Conservation (phyloP, 1,284 basidiomycete genomes). For the Boletus sp. region DNA sequence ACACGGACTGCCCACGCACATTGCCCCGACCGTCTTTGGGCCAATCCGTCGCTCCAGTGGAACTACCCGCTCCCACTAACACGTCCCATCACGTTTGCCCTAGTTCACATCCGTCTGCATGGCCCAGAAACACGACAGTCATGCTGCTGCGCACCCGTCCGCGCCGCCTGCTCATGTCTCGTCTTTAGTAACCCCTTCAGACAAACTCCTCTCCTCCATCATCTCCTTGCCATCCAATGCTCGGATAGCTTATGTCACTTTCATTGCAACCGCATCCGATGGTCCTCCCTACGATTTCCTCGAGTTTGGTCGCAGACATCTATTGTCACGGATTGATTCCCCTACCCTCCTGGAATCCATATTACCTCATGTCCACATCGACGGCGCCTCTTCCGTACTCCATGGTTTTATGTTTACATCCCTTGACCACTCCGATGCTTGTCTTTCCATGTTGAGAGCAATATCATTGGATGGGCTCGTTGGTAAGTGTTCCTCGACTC, state of each 20-base stretch:
- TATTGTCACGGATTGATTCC: conserved; percentile 39
- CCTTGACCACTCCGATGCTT: conserved; percentile 30
- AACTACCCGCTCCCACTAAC: neutral
- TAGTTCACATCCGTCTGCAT: conserved; percentile 14
- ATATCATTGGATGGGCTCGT: conserved; percentile 45
- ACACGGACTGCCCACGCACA: conserved; percentile 7
- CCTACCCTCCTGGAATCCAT: conserved; percentile 43
- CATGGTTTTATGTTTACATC: conserved; percentile 54
- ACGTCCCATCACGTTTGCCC: conserved; percentile 3
- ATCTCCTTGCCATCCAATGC: conserved; percentile 36
- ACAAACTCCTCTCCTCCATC: conserved; percentile 36
- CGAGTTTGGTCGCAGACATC: conserved; percentile 51
- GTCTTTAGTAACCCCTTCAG: conserved; percentile 32
- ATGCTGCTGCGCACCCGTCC: conserved; percentile 14
- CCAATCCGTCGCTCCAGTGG: neutral
- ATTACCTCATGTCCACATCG: conserved; percentile 47
- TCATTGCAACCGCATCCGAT: conserved; percentile 32
- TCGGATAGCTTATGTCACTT: conserved; percentile 45
- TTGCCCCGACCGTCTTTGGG: conserved; percentile 5
- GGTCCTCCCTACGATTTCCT: conserved; percentile 40
- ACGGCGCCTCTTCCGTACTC: conserved; percentile 39
- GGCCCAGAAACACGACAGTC: conserved; percentile 30
- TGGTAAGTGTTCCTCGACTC: conserved; percentile 38
- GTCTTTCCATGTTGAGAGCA: conserved; percentile 31
- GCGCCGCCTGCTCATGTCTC: conserved; percentile 17